Conservation (phyloP, 2,329 filamentous ascomycete species). For the Claviceps monticola region DNA sequence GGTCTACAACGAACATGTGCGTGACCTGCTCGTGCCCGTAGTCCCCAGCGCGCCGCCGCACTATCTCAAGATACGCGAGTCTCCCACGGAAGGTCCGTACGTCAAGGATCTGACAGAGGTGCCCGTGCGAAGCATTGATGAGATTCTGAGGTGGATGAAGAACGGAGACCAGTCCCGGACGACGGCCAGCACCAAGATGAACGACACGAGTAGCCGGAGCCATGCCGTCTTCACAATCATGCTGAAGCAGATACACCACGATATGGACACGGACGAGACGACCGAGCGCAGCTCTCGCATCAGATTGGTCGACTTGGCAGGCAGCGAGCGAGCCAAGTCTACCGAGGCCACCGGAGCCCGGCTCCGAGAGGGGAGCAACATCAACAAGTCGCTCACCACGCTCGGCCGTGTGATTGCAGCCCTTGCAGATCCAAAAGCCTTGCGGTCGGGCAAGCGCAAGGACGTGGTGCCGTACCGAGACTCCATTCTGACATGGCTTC, state of each 20-base stretch:
- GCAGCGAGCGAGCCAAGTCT: conserved; percentile 85
- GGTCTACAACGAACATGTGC: conserved; percentile 98
- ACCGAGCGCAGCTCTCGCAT: conserved; percentile 91
- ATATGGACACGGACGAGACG: conserved; percentile 92
- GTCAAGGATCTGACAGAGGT: conserved; percentile 94
- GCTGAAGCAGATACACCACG: conserved; percentile 95
- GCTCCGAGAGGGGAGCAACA: conserved; percentile 88
- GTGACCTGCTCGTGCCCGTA: conserved; percentile 74
- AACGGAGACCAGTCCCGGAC: conserved; percentile 80
- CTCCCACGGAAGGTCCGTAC: conserved; percentile 86
- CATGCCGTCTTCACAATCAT: conserved; percentile 98
- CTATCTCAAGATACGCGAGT: conserved; percentile 95
- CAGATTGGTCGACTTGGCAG: conserved; percentile 85
- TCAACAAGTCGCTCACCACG: conserved; percentile 97
- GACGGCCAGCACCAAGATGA: conserved; percentile 94
- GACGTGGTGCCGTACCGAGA: conserved; percentile 83
- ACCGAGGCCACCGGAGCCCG: conserved; percentile 89
- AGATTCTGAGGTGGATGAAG: conserved; percentile 85
- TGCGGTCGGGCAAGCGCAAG: conserved; percentile 39
- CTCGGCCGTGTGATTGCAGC: conserved; percentile 92
- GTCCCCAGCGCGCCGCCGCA: conserved; percentile 58
- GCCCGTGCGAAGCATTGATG: conserved; percentile 71
- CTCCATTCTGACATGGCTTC: conserved; percentile 68
- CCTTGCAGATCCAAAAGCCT: conserved; percentile 55
- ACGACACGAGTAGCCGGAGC: conserved; percentile 91